These are phyloP conservation scores for Aspergillus nanangensis DNA, from an alignment of 495 filamentous ascomycete genomes.

Conservation along the genomic window DNA sequence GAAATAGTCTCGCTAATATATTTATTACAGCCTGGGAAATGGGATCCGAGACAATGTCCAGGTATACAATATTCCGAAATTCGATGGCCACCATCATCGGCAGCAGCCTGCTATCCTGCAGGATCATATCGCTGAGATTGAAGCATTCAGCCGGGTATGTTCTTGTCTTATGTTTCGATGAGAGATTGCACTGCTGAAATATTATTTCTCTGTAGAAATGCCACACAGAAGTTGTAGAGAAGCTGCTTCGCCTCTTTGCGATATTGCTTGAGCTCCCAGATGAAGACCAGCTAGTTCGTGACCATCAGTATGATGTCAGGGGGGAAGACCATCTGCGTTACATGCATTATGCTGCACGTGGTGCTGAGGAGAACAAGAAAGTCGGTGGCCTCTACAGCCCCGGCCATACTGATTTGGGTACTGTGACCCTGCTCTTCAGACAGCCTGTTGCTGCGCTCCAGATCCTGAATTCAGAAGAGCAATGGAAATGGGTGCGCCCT, in stretches of 20 bases:
- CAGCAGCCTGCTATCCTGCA: constrained; percentile 33
- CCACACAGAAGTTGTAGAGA: constrained; percentile 44
- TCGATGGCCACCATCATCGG: constrained; percentile 38
- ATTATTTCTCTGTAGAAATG: no score
- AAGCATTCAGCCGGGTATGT: constrained; percentile 41
- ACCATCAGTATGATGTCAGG: constrained; percentile 43
- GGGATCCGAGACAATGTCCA: constrained; percentile 45
- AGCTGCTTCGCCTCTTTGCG: constrained; percentile 48
- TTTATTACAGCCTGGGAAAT: constrained; percentile 31
- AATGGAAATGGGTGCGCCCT: constrained; percentile 40
- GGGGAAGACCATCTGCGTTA: constrained; percentile 49
- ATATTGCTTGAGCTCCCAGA: constrained; percentile 47
- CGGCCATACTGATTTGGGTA: constrained; percentile 38
- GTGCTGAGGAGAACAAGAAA: constrained; percentile 35
- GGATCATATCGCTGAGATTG: constrained; percentile 28
- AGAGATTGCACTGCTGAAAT: no score
- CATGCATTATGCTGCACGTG: constrained; percentile 47
- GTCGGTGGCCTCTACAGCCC: constrained; percentile 27
- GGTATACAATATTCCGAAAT: constrained; percentile 50
- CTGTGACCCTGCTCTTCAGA: constrained; percentile 38
- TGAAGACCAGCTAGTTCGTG: constrained; percentile 42
- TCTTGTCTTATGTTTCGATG: no score
- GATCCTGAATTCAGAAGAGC: constrained; percentile 27
- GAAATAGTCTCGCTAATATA: background rate
- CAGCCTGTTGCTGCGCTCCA: constrained; percentile 50